Evolutionary conservation across 129 eudicot genomes (phyloP).

Genomic region (Silybum marianum): DNA sequence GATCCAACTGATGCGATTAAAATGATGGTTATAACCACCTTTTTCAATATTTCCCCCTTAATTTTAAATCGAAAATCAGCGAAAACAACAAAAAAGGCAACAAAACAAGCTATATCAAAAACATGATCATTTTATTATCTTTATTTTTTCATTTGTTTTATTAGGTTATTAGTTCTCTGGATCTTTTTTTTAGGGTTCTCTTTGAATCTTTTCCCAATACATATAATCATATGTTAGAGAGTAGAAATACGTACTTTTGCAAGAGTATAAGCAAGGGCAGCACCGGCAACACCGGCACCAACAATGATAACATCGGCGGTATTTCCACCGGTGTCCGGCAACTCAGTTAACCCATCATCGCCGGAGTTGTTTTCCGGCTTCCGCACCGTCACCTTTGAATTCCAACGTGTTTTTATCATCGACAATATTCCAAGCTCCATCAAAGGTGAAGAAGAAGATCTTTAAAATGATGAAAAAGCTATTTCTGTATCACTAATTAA

Average conservation of each 20-base stretch:
- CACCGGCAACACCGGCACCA: constrained; percentile 55
- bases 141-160: too few species aligned
- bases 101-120: too few species aligned
- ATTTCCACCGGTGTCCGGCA: constrained; percentile 13
- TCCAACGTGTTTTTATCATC: not conserved
- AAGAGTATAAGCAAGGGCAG: constrained; percentile 44
- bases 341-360: not conserved
- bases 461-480: not conserved
- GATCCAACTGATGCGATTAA: too few species aligned
- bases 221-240: not conserved
- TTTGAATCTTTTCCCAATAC: too few species aligned
- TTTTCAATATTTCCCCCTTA: too few species aligned
- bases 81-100: too few species aligned
- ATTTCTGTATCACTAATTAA: not conserved
- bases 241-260: constrained; percentile 36
- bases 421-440: constrained; percentile 3
- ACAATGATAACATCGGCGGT: constrained; percentile 49
- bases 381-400: not conserved
- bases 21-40: too few species aligned
- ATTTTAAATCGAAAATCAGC: too few species aligned
- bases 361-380: not conserved
- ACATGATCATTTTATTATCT: too few species aligned
- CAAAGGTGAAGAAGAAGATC: not conserved
- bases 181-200: too few species aligned
- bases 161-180: too few species aligned